Conservation (phyloP, 257 asterid species). For the Rubia yunnanensis region DNA sequence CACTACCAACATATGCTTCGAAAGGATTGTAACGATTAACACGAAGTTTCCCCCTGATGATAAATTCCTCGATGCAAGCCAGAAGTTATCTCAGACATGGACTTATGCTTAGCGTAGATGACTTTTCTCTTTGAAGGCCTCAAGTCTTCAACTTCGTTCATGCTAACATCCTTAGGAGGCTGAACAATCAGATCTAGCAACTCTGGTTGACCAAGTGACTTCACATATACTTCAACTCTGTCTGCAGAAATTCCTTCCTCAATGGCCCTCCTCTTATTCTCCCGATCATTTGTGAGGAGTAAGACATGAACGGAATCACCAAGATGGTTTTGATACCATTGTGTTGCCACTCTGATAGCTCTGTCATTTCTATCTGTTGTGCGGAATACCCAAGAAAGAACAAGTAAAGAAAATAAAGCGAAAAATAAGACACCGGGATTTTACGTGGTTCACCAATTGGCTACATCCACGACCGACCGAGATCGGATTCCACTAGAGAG, state of each 20-base stretch:
- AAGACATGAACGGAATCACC: conserved; percentile 47
- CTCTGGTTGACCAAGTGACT: conserved; percentile 74
- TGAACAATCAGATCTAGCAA: conserved; percentile 90
- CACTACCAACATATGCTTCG: conserved; percentile 99
- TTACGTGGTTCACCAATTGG: too few species aligned
- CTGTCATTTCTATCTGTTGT: too few species aligned
- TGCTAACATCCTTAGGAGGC: conserved; percentile 62
- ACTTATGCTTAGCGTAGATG: conserved; percentile 88
- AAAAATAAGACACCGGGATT: too few species aligned
- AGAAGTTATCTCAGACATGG: conserved; percentile 97
- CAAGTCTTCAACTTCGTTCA: conserved; percentile 82
- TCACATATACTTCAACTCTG: conserved; percentile 94
- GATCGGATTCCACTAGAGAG: too few species aligned
- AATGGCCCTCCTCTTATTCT: conserved; percentile 73
- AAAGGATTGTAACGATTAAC: conserved; percentile 91
- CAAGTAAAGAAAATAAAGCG: too few species aligned
- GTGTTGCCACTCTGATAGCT: conserved; percentile 92
- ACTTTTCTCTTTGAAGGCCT: conserved; percentile 92
- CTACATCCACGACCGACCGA: too few species aligned
- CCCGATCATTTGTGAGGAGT: conserved; percentile 84
- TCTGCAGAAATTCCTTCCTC: conserved; percentile 81
- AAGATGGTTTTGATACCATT: conserved; percentile 94
- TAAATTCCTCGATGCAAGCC: conserved; percentile 85
- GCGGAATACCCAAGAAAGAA: too few species aligned
- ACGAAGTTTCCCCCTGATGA: conserved; percentile 98